Evolutionary conservation across 1,284 basidiomycete species (phyloP).

Genomic region (Sanguinoderma infundibulare): DNA sequence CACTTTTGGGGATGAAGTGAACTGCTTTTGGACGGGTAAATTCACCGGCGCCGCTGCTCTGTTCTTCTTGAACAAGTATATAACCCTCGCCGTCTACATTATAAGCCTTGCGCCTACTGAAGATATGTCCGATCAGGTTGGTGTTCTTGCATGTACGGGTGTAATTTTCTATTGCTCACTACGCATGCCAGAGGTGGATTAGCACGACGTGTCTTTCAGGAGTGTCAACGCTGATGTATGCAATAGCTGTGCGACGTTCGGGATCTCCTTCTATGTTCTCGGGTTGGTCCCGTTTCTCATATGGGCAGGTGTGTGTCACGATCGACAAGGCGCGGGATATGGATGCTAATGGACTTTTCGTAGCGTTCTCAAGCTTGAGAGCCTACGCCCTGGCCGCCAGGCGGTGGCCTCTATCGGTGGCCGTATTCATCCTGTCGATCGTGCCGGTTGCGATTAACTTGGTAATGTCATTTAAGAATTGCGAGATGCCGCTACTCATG

Average conservation of each 20-base stretch:
- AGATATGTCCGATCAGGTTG: no score
- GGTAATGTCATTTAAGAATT: no score
- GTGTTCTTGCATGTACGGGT: no score
- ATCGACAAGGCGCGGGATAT: no score
- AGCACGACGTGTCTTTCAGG: no score
- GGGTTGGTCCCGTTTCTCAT: not conserved
- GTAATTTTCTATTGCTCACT: no score
- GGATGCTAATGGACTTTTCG: not conserved
- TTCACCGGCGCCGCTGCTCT: not conserved
- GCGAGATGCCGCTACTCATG: no score
- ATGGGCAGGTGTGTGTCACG: not conserved
- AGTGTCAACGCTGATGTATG: no score
- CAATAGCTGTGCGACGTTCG: not conserved
- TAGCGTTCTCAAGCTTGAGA: slow-evolving; percentile 12
- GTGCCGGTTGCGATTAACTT: slow-evolving; percentile 4
- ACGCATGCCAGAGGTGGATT: no score
- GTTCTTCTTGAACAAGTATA: slow-evolving; percentile 4
- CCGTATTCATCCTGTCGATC: not conserved
- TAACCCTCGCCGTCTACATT: not conserved
- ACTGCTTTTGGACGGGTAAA: slow-evolving; percentile 1
- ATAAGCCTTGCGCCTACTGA: no score
- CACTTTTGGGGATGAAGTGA: slow-evolving; percentile 2
- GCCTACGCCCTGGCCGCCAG: slow-evolving; percentile 5
- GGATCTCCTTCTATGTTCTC: not conserved
- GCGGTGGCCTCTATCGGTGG: not conserved